Percentiles rank a stretch among this genome's conserved stretches.
Evolutionary conservation across 768 basidiomycete genomes (phyloP).

Genomic region (Kwoniella dejecticola): DNA sequence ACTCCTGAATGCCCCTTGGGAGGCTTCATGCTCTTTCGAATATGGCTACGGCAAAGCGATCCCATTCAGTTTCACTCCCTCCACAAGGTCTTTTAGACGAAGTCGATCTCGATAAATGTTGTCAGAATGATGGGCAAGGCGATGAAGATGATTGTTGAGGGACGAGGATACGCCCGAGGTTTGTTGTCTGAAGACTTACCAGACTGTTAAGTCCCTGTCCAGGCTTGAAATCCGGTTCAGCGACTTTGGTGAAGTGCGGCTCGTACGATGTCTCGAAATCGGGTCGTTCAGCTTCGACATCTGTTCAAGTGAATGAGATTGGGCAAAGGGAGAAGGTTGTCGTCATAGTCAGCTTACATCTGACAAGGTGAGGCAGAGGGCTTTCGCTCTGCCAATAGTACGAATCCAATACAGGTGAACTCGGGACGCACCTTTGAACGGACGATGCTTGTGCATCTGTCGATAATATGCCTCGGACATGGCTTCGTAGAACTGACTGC

Average conservation of each 20-base stretch:
- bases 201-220: conserved; percentile 27
- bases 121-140: no score
- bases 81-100: no score
- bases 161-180: background rate
- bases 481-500: background rate
- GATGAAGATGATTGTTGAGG: background rate
- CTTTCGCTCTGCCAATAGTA: no score
- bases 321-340: no score
- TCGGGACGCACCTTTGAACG: conserved; percentile 19
- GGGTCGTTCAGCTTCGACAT: conserved; percentile 27
- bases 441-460: conserved; percentile 15
- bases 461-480: background rate
- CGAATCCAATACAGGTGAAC: no score
- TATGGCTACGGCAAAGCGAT: no score
- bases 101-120: no score
- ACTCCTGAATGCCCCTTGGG: conserved; percentile 12
- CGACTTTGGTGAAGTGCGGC: conserved; percentile 14
- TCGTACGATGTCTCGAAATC: conserved; percentile 8
- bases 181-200: conserved; percentile 4
- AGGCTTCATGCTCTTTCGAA: conserved; percentile 15
- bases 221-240: conserved; percentile 25
- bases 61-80: no score
- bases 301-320: conserved; percentile 4
- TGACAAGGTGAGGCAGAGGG: no score
- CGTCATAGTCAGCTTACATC: no score